Evolutionary conservation across 2,329 filamentous ascomycete genomes (phyloP).

Genomic region (Penicillium paneum): DNA sequence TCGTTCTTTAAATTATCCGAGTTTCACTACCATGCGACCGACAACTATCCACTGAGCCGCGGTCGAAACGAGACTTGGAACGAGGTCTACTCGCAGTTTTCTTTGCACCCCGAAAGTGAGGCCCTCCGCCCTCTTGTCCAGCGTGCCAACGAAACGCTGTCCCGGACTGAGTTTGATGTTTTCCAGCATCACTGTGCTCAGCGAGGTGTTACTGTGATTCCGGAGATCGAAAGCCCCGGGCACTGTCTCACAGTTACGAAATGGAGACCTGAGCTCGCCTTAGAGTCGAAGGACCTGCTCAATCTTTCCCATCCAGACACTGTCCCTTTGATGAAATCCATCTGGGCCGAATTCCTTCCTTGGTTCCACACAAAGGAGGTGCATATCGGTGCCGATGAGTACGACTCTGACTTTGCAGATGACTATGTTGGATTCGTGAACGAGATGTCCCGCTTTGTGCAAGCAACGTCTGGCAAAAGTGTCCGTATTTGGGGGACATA

Average conservation of each 20-base stretch:
- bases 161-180: slow-evolving; percentile 49
- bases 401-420: slow-evolving; percentile 43
- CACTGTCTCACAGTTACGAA: slow-evolving; percentile 57
- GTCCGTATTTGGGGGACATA: slow-evolving; percentile 59
- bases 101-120: slow-evolving; percentile 51
- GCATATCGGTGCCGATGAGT: slow-evolving; percentile 58
- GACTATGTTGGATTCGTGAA: slow-evolving; percentile 56
- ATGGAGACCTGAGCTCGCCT: slow-evolving; percentile 57
- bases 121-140: slow-evolving; percentile 51
- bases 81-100: slow-evolving; percentile 55
- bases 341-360: slow-evolving; percentile 55
- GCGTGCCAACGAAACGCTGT: slow-evolving; percentile 55
- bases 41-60: slow-evolving; percentile 53
- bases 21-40: slow-evolving; percentile 58
- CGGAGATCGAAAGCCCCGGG: slow-evolving; percentile 59
- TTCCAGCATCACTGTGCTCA: slow-evolving; percentile 53
- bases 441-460: slow-evolving; percentile 50
- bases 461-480: slow-evolving; percentile 40
- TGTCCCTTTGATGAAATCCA: slow-evolving; percentile 51
- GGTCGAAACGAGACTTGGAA: slow-evolving; percentile 50
- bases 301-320: slow-evolving; percentile 57
- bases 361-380: slow-evolving; percentile 58
- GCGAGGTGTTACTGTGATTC: slow-evolving; percentile 57
- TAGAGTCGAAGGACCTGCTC: slow-evolving; percentile 51
- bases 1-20: slow-evolving; percentile 62